Base-by-base conservation (phyloP, 768 basidiomycete species). In the Lentinula lateritia region DNA sequence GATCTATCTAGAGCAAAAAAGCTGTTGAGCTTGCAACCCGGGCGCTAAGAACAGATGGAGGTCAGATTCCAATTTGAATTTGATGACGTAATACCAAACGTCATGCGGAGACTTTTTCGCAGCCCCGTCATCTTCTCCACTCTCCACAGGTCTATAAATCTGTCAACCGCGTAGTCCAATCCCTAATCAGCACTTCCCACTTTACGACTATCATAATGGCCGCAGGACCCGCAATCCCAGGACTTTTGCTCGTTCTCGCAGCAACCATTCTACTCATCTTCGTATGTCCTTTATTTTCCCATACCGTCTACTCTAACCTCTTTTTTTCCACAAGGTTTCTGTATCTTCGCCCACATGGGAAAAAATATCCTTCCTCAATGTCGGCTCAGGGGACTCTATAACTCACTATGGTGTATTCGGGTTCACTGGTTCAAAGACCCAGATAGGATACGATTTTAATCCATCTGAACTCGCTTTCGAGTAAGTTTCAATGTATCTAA, bases 311-410 rank as follows among this genome's bases (percentile, higher is more conserved):
- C n/a, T n/a, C n/a, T n/a, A n/a, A n/a, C n/a, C n/a, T n/a, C n/a
- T n/a, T n/a, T n/a, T n/a, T n/a, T n/a, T n/a, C n/a, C n/a, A n/a
- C n/a, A n/a, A 88, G 87, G 87, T 84, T 2, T 90, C 85, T 34
- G 83, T 92, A 20, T 87, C 89, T 15, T 73, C 82, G 54, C 90
- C 92, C 52, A 89, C 86, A 66, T 93, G 91, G 92, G 68, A 87
- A 45, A 68, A 70, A 23, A 76, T 93, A 50, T 87, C 82, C 18
- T 92, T 90, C 76, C 79, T 94, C 45, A 73, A 83, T 57, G 83
- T 83, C 23, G 75, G 74, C 7, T 64, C 69, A 10, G 77, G 74
- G 5, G 69, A 70, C 23, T n/a, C 55, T 13, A 62, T 74, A 66
- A 76, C 75, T 61, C 79, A 79, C 63, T 93, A 87, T 66, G 92